Evolutionary conservation across 495 filamentous ascomycete genomes (phyloP), one percentile per base, ranked within the genome.

Genomic region (Chaetomium cochliodes): DNA sequence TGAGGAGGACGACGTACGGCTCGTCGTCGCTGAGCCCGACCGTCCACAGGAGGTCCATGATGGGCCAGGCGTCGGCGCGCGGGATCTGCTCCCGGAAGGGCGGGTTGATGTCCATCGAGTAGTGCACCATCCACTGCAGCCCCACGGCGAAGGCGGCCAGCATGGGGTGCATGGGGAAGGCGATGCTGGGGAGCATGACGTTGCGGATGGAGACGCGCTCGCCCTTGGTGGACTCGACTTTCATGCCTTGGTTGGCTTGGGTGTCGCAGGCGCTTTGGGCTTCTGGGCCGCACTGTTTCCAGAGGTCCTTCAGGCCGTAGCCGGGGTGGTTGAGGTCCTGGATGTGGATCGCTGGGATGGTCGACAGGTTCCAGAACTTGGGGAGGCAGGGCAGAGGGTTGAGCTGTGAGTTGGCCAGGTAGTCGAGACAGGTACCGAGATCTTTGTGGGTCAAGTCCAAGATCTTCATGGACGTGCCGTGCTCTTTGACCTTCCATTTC

Each of bases 401-500:
- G 23, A 62, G 12, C 4, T 22, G 20, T 3, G 49, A 30, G 28
- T 0, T 0, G 22, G 33, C 11, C 16, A 55, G 8, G 20, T 62
- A 62, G 23, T 55, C 18, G 16, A 54, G 1, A 2, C 42, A 9
- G 22, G 22, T 30, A 33, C n/a, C 18, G 50, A 26, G 22, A 22
- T 62, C 60, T 39, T 23, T 33, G 60, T 41, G 60, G 22, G 6
- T 4, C 3, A 62, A 1, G 60, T 62, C 60, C 7, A 62, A 23
- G 60, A 62, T 33, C 25, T 46, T 23, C 60, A 62, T 62, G 4
- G 60, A 62, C 16, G 60, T 62, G 50, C 60, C 60, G 33, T 6
- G n/a, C 0, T 54, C 39, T 37, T 62, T 53, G 49, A 62, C 26
- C 12, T 55, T 62, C 60, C 60, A 62, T 15, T 51, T 52, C 60